Conservation (phyloP, 1,284 basidiomycete genomes). For the Polyporus tsugae region DNA sequence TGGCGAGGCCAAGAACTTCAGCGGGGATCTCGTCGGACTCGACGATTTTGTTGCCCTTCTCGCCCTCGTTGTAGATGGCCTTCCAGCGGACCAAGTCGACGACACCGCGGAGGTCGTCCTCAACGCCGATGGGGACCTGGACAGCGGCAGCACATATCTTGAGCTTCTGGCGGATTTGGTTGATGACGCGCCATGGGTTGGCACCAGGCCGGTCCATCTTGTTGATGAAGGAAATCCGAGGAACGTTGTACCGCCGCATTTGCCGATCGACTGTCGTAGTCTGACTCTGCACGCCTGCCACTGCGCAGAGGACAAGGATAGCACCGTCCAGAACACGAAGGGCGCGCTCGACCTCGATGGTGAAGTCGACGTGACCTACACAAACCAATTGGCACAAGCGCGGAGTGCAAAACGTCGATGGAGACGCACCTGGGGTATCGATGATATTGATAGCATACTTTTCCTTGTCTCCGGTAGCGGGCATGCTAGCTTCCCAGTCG, state of each 20-base stretch:
- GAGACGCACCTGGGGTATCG: slow-evolving; percentile 87
- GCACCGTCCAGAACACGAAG: slow-evolving; percentile 97
- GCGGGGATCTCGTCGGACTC: slow-evolving; percentile 92
- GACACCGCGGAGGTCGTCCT: slow-evolving; percentile 89
- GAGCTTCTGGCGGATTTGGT: slow-evolving; percentile 93
- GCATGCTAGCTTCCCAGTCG: slow-evolving; percentile 88
- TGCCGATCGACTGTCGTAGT: slow-evolving; percentile 99
- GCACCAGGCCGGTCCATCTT: slow-evolving; percentile 99
- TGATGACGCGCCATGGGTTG: slow-evolving; percentile 95
- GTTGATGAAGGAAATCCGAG: slow-evolving; percentile 97
- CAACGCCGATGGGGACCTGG: slow-evolving; percentile 94
- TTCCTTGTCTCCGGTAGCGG: slow-evolving; percentile 70
- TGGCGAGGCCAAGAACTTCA: slow-evolving; percentile 75
- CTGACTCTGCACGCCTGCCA: slow-evolving; percentile 96
- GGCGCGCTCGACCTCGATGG: slow-evolving; percentile 98
- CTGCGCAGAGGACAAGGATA: slow-evolving; percentile 95
- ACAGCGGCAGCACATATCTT: slow-evolving; percentile 95
- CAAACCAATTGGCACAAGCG: slow-evolving; percentile 13
- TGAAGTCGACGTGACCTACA: slow-evolving; percentile 97
- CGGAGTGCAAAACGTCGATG: not conserved
- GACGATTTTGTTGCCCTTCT: slow-evolving; percentile 89
- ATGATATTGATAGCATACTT: slow-evolving; percentile 98
- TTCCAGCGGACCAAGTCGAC: slow-evolving; percentile 97
- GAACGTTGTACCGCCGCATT: slow-evolving; percentile 97
- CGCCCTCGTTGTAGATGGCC: slow-evolving; percentile 93